Evolutionary conservation across 2,329 filamentous ascomycete species (phyloP).

Genomic region (Diaporthe eres): DNA sequence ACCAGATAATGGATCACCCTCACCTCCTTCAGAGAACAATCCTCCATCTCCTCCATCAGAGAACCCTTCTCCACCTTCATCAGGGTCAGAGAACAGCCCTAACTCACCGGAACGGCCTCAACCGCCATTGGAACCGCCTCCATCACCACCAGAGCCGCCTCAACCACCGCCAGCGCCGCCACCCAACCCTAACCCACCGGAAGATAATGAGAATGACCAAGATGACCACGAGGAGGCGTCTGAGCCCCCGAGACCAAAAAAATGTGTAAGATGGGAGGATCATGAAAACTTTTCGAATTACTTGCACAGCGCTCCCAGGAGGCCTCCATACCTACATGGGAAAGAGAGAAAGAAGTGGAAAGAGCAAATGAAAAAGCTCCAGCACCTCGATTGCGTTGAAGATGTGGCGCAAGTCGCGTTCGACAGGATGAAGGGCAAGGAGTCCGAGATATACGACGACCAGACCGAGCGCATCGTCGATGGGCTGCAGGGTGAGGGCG

Average conservation of each 20-base stretch:
- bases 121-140: too few relatives aligned
- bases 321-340: not conserved
- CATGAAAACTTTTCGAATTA: not conserved
- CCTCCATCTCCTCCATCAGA: too few relatives aligned
- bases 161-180: too few relatives aligned
- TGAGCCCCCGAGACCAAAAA: not conserved
- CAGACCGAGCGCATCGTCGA: not conserved
- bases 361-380: not conserved
- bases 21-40: too few relatives aligned
- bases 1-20: too few relatives aligned
- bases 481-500: not conserved
- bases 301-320: not conserved
- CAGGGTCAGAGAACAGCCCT: too few relatives aligned
- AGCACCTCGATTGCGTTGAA: not conserved
- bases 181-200: not conserved
- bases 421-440: not conserved
- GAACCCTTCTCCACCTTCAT: too few relatives aligned
- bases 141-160: too few relatives aligned
- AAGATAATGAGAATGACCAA: not conserved
- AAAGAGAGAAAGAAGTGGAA: not conserved
- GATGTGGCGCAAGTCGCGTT: not conserved
- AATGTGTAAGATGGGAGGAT: not conserved
- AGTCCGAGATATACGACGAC: not conserved
- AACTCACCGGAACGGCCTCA: too few relatives aligned
- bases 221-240: not conserved